phyloP scores from a whole-genome alignment of 1,284 basidiomycete species.

The Moesziomyces antarcticus region DNA sequence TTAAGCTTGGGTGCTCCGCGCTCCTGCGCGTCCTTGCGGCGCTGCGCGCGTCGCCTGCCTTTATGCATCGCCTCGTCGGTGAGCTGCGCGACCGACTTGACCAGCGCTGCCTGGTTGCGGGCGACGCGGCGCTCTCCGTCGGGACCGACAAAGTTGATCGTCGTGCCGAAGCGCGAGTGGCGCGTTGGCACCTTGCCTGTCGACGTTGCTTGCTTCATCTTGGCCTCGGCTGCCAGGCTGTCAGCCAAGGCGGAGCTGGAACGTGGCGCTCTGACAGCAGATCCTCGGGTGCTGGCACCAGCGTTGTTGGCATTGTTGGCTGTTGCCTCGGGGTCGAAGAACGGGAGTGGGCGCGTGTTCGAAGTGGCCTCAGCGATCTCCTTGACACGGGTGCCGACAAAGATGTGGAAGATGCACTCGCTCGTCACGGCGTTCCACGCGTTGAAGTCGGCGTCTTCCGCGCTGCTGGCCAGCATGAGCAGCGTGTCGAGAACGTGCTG shows the following conservation, averaged over 20 bases:
- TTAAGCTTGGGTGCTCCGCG: slow-evolving; percentile 54
- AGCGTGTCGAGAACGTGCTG: slow-evolving; percentile 61
- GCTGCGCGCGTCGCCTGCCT: slow-evolving; percentile 35
- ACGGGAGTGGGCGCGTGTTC: neutral
- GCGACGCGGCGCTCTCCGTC: slow-evolving; percentile 60
- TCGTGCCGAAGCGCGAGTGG: slow-evolving; percentile 65
- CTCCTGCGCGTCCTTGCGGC: slow-evolving; percentile 55
- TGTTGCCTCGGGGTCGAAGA: neutral
- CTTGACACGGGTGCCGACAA: slow-evolving; percentile 51
- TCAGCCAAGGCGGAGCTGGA: slow-evolving; percentile 36
- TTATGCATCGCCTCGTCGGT: slow-evolving; percentile 47
- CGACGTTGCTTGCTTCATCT: slow-evolving; percentile 38
- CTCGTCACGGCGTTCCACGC: slow-evolving; percentile 59
- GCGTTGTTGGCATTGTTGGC: neutral
- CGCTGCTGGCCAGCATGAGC: slow-evolving; percentile 63
- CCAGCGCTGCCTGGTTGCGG: slow-evolving; percentile 49
- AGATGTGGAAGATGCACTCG: slow-evolving; percentile 66
- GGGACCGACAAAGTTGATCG: slow-evolving; percentile 60
- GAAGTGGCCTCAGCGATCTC: slow-evolving; percentile 28
- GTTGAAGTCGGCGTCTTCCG: slow-evolving; percentile 59
- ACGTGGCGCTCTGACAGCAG: slow-evolving; percentile 1
- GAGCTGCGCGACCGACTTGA: slow-evolving; percentile 58
- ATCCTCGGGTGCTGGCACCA: slow-evolving; percentile 3
- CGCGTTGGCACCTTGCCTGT: slow-evolving; percentile 39
- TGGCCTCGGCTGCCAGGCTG: slow-evolving; percentile 53